Evolutionary conservation across 202 grass and related monocot genomes (phyloP), one percentile per base, ranked within the genome.

Genomic region (Carex arenaria): DNA sequence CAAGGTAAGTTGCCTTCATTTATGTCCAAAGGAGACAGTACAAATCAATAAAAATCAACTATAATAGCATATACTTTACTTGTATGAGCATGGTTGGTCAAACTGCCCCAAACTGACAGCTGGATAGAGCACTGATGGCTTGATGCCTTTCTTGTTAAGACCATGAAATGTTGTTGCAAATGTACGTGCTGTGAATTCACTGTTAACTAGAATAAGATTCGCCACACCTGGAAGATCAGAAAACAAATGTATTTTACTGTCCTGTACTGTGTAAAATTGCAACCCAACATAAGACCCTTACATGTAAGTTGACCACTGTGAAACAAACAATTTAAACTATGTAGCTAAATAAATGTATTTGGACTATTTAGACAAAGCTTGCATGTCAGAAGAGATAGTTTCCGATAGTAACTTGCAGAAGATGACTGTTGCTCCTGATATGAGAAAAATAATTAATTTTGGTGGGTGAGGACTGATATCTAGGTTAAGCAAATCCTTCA

Each of bases 201-300:
- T 98, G 56, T 98, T 98, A n/a, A 95, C 95, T 65, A 98, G 86
- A 87, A 98, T 91, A 82, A 98, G 86, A 93, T 95, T 86, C 43
- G 90, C 92, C 92, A 98, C 86, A 79, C 95, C 95, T 98, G 71
- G 54, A 91, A 83, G 30, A 88, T 26, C 82, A 85, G 67, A 64
- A 51, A 76, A 85, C 64, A 51, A 70, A 72, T 26, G 11, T 42
- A 49, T 51, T 4, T 72, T 26, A 72, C 13, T 72, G 40, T 72
- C 40, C 19, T 72, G 68, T 28, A 64, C 47, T 36, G 43, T 64
- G 4, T 40, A 64, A 80, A 64, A 64, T 47, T 80, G 53, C 10
- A 79, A 61, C 7, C 26, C 14, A 61, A 53, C 54, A 36, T 61
- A 72, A 72, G 43, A 51, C 36, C 43, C 7, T 10, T 13, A 7